phyloP scores from a whole-genome alignment of 1,284 basidiomycete species.

The Neolentinus lepideus region DNA sequence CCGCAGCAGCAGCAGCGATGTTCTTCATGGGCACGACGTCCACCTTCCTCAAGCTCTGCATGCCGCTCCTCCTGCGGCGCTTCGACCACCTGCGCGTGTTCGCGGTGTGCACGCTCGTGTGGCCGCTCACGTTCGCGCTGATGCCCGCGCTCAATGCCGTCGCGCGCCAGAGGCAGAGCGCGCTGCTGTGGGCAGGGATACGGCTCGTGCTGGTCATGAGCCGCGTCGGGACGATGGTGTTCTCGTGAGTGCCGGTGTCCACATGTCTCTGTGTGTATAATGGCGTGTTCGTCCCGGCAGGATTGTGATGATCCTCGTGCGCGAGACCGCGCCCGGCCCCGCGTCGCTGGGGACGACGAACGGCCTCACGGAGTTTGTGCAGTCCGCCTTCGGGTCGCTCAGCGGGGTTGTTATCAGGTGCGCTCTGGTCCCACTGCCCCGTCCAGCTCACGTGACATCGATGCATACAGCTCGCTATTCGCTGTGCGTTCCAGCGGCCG shows the following conservation, averaged over 20 bases:
- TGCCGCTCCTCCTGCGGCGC: constrained; percentile 32
- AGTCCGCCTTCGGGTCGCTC: too few species aligned
- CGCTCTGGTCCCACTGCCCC: too few species aligned
- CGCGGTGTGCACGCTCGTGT: constrained; percentile 28
- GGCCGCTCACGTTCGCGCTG: constrained; percentile 27
- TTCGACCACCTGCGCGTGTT: too few species aligned
- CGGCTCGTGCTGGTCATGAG: constrained; percentile 22
- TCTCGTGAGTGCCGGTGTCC: constrained; percentile 26
- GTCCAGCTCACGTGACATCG: too few species aligned
- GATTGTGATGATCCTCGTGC: constrained; percentile 7
- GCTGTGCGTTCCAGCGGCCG: too few species aligned
- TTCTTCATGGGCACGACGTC: constrained; percentile 24
- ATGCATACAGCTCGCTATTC: too few species aligned
- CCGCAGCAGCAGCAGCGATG: constrained; percentile 5
- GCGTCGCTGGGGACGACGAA: too few species aligned
- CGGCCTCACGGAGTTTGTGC: too few species aligned
- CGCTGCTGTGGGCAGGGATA: constrained; percentile 34
- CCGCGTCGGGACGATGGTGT: too few species aligned
- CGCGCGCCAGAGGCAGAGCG: constrained; percentile 21
- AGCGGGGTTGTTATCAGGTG: too few species aligned
- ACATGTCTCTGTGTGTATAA: not conserved
- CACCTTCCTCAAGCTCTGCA: constrained; percentile 29
- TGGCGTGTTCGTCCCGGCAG: constrained; percentile 1
- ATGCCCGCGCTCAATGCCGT: constrained; percentile 29
- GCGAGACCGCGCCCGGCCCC: too few species aligned